Evolutionary conservation across 2,329 filamentous ascomycete species (phyloP).

Genomic region (Cladosporium sp.): DNA sequence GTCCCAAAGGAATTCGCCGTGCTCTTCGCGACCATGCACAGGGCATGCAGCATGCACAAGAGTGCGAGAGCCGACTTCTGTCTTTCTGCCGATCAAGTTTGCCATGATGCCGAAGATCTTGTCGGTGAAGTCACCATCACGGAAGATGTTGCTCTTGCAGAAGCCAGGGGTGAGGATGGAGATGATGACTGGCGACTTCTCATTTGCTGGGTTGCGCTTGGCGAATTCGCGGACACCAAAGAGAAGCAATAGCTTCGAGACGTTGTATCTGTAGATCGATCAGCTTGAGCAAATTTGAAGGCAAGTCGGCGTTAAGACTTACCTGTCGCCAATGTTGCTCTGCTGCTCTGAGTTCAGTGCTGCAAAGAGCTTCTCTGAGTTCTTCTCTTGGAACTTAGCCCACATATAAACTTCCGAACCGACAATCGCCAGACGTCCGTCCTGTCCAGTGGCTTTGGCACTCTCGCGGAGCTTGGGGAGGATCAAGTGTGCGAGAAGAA

Average conservation of each 20-base stretch:
- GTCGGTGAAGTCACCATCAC: neutral
- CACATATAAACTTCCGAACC: constrained; percentile 37
- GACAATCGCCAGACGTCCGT: constrained; percentile 29
- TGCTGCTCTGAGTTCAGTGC: constrained; percentile 17
- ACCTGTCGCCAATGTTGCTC: neutral
- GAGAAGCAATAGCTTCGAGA: constrained; percentile 44
- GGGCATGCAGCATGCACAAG: constrained; percentile 36
- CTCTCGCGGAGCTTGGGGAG: constrained; percentile 47
- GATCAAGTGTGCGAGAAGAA: constrained; percentile 46
- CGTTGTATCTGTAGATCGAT: constrained; percentile 36
- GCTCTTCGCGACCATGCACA: constrained; percentile 22
- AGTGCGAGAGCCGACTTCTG: constrained; percentile 14
- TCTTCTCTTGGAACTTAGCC: constrained; percentile 26
- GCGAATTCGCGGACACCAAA: constrained; percentile 39
- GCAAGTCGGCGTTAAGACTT: neutral
- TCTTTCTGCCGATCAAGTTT: constrained; percentile 13
- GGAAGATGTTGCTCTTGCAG: neutral
- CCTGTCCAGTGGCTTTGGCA: constrained; percentile 25
- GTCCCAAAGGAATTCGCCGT: neutral
- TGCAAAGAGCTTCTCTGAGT: constrained; percentile 25
- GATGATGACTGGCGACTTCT: neutral
- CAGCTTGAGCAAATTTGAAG: neutral
- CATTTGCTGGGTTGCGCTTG: constrained; percentile 1
- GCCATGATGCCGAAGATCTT: constrained; percentile 23
- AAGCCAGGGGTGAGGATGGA: neutral